These are phyloP conservation scores for Astragalus membranaceus DNA, from an alignment of 306 rosid genomes.

Conservation along the genomic window DNA sequence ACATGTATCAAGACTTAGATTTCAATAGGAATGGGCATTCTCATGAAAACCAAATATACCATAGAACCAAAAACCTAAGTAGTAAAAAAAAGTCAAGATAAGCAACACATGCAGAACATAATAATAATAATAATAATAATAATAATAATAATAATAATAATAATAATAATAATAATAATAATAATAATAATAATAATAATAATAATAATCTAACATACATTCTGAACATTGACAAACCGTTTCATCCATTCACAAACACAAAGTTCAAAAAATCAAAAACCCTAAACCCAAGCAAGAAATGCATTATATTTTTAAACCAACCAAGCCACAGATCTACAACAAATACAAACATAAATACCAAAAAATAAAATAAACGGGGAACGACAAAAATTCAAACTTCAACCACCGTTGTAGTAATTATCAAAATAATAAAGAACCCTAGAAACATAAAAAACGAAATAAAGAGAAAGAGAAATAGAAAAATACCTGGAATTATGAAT, in stretches of 20 bases:
- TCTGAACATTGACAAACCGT: constrained; percentile 4
- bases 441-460: neutral
- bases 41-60: neutral
- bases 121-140: too few relatives aligned
- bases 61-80: neutral
- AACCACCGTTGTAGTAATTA: neutral
- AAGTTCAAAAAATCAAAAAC: constrained; percentile 1
- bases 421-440: neutral
- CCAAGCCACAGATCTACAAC: constrained; percentile 19
- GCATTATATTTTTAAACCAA: constrained; percentile 6
- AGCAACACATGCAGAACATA: neutral
- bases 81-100: neutral
- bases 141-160: too few relatives aligned
- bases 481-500: constrained; percentile 20
- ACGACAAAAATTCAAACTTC: neutral
- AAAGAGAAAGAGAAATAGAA: neutral
- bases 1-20: neutral
- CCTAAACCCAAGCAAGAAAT: constrained; percentile 20
- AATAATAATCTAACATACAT: neutral
- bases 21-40: neutral
- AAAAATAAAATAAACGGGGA: neutral
- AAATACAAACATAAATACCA: constrained; percentile 3
- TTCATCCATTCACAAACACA: neutral
- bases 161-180: too few relatives aligned
- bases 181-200: too few relatives aligned